These are phyloP conservation scores for Magnaporthiopsis incrustans DNA, from an alignment of 2,329 filamentous ascomycete genomes.

Conservation along the genomic window DNA sequence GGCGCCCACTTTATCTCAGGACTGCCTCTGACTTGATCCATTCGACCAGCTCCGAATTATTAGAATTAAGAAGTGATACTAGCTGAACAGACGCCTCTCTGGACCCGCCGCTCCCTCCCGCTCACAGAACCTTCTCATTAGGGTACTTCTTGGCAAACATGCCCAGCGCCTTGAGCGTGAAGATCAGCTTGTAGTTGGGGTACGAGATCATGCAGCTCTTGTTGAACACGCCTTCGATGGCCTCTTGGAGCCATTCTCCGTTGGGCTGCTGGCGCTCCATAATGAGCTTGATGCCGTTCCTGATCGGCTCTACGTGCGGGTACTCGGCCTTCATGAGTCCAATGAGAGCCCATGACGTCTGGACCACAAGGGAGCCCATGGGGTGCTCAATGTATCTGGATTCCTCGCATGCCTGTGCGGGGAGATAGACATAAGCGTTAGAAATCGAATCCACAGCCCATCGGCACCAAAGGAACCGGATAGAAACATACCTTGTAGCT, in stretches of 20 bases:
- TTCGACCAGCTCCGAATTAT: neutral
- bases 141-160: constrained; percentile 74
- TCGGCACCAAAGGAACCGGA: constrained; percentile 7
- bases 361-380: constrained; percentile 77
- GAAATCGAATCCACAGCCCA: neutral
- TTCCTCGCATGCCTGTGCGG: constrained; percentile 61
- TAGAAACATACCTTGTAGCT: constrained; percentile 58
- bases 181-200: constrained; percentile 97
- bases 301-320: constrained; percentile 64
- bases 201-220: constrained; percentile 99
- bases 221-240: constrained; percentile 97
- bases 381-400: constrained; percentile 67
- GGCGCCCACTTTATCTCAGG: neutral
- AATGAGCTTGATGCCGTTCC: constrained; percentile 68
- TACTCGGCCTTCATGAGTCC: constrained; percentile 76
- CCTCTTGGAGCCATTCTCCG: constrained; percentile 91
- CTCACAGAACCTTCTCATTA: constrained; percentile 43
- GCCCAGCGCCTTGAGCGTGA: constrained; percentile 86
- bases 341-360: constrained; percentile 87
- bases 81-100: no score
- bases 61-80: neutral
- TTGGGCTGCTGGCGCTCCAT: constrained; percentile 80
- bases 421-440: neutral
- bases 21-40: no score
- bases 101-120: neutral